Evolutionary conservation across 768 basidiomycete genomes (phyloP).

Genomic region (Galerina sulciceps): DNA sequence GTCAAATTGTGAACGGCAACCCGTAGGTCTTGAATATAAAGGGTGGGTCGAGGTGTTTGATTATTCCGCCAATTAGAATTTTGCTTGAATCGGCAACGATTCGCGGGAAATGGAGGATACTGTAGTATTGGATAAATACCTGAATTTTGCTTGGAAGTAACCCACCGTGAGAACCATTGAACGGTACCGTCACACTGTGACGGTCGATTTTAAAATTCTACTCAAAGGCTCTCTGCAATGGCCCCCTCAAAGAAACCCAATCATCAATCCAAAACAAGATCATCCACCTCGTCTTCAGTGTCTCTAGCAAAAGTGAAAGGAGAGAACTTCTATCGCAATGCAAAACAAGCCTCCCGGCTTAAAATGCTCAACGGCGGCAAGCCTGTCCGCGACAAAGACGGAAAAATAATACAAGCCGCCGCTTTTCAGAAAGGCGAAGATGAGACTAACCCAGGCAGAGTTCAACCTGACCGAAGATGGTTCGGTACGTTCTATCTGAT

Average conservation of each 20-base stretch:
- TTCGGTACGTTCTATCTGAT: slow-evolving; percentile 71
- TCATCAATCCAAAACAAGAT: slow-evolving; percentile 44
- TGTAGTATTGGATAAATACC: no score
- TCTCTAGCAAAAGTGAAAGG: slow-evolving; percentile 80
- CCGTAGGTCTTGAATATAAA: neutral
- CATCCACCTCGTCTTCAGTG: slow-evolving; percentile 53
- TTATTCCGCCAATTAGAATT: neutral
- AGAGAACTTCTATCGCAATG: slow-evolving; percentile 98
- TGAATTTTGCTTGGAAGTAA: no score
- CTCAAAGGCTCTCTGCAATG: slow-evolving; percentile 25
- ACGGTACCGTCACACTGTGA: neutral
- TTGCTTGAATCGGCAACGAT: no score
- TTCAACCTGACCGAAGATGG: slow-evolving; percentile 96
- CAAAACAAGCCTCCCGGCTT: slow-evolving; percentile 79
- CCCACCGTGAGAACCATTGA: slow-evolving; percentile 3
- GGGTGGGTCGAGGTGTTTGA: neutral
- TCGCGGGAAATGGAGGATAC: no score
- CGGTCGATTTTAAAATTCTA: neutral
- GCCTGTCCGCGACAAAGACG: slow-evolving; percentile 87
- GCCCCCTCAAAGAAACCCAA: slow-evolving; percentile 42
- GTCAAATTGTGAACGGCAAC: slow-evolving; percentile 40
- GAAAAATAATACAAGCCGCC: slow-evolving; percentile 92
- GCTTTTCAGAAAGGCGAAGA: slow-evolving; percentile 96
- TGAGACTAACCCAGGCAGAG: slow-evolving; percentile 86
- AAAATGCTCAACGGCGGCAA: slow-evolving; percentile 96